These are phyloP conservation scores for Isochrysis galbana DNA, from an alignment of 78 protist genomes.

Conservation along the genomic window DNA sequence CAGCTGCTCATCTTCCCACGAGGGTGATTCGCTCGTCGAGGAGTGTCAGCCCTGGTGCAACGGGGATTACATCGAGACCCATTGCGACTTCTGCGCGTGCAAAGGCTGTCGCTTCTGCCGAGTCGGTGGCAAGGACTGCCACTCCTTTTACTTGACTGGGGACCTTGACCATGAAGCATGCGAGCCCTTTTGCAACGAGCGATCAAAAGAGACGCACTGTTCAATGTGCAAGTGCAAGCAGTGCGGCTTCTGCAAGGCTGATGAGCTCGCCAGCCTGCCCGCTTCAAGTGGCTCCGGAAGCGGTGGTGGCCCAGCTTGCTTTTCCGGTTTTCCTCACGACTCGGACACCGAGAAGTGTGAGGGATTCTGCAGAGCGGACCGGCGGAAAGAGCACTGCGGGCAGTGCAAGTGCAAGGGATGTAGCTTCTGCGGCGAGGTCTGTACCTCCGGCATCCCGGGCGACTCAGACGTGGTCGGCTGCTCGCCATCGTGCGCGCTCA, in stretches of 20 bases:
- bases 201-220: background rate
- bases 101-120: slow-evolving; percentile 9
- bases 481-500: background rate
- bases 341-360: background rate
- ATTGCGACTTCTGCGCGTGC: background rate
- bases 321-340: background rate
- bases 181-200: background rate
- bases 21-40: background rate
- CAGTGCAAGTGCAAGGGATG: background rate
- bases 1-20: background rate
- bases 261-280: background rate
- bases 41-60: background rate
- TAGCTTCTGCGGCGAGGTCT: background rate
- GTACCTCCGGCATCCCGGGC: background rate
- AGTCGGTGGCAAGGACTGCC: background rate
- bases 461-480: background rate
- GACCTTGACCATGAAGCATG: background rate
- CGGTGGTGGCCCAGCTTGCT: background rate
- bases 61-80: background rate
- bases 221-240: background rate
- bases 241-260: background rate
- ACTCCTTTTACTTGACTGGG: background rate
- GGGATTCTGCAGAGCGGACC: background rate
- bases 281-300: background rate
- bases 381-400: background rate